Percentiles rank a stretch among this genome's conserved stretches.
Conservation (phyloP, 768 basidiomycete species). For the Trametopsis cervina region DNA sequence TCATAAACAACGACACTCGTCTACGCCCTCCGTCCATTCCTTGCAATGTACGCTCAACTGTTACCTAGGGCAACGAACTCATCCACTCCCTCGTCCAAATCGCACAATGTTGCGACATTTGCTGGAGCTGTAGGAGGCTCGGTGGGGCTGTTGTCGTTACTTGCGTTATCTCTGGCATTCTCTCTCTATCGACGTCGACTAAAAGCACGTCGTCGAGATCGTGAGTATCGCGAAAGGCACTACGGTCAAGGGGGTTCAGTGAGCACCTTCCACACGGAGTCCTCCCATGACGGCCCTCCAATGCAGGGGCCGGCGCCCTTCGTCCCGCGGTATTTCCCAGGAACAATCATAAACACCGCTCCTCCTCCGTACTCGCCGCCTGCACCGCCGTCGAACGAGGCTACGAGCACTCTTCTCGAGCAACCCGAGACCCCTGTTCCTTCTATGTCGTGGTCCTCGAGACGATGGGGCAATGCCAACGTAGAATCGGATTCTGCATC, state of each 20-base stretch:
- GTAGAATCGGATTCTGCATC: constrained; percentile 8
- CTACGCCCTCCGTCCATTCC: not conserved
- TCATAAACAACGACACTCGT: not conserved
- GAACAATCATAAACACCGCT: constrained; percentile 33
- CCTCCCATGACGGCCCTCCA: constrained; percentile 22
- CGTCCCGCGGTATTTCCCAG: constrained; percentile 53
- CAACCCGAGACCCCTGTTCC: constrained; percentile 14
- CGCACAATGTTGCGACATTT: constrained; percentile 37
- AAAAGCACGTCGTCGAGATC: constrained; percentile 33
- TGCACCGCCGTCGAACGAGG: constrained; percentile 11
- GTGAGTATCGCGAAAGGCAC: constrained; percentile 24
- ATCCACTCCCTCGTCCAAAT: constrained; percentile 9
- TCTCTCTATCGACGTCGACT: constrained; percentile 44
- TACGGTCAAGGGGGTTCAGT: constrained; percentile 10
- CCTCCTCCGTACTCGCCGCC: constrained; percentile 34
- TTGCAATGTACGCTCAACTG: constrained; percentile 5
- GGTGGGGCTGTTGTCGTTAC: constrained; percentile 41
- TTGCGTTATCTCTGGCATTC: constrained; percentile 41
- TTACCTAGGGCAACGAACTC: constrained; percentile 12
- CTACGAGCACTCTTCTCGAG: constrained; percentile 14
- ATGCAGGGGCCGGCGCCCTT: constrained; percentile 44
- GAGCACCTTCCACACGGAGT: constrained; percentile 23
- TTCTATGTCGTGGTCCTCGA: constrained; percentile 12
- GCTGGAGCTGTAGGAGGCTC: constrained; percentile 46
- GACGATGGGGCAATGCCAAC: constrained; percentile 4